A percentile compares a stretch with the other conserved stretches of the same genome.
Evolutionary conservation across 352 stramenopile genomes (phyloP).

Genomic region (Phytopythium mirpurense): DNA sequence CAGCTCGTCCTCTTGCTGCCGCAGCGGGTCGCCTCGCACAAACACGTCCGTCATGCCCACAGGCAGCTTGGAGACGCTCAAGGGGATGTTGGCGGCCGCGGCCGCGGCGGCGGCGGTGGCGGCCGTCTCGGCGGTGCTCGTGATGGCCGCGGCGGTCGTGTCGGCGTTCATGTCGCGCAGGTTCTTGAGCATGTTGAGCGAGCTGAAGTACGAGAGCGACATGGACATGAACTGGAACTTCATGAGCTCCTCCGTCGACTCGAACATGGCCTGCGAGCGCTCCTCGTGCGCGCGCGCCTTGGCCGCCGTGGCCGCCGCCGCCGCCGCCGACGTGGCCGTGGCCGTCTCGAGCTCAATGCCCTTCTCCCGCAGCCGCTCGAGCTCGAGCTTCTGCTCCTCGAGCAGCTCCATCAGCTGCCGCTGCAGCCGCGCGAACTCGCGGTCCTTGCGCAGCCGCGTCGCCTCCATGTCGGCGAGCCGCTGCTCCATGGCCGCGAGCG

Average conservation of each 20-base stretch:
- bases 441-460: conserved; percentile 88
- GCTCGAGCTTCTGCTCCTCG: conserved; percentile 91
- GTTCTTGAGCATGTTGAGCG: conserved; percentile 93
- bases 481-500: conserved; percentile 74
- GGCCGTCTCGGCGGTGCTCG: conserved; percentile 84
- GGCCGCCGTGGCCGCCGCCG: conserved; percentile 84
- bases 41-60: conserved; percentile 35
- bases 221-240: conserved; percentile 98
- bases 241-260: conserved; percentile 93
- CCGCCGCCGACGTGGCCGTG: conserved; percentile 88
- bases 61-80: conserved; percentile 57
- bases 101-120: conserved; percentile 82
- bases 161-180: conserved; percentile 92
- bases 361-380: conserved; percentile 88
- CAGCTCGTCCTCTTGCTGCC: conserved; percentile 72
- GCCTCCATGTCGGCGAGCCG: conserved; percentile 92
- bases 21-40: conserved; percentile 5
- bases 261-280: conserved; percentile 88
- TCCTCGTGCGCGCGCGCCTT: conserved; percentile 90
- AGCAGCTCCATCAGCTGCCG: conserved; percentile 92
- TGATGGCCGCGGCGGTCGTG: conserved; percentile 85
- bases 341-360: conserved; percentile 90
- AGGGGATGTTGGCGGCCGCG: conserved; percentile 84
- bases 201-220: conserved; percentile 94
- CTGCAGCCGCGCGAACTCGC: conserved; percentile 91